These are phyloP conservation scores for Gloeopeniophorella convolvens DNA, from an alignment of 768 basidiomycete genomes.

Conservation along the genomic window DNA sequence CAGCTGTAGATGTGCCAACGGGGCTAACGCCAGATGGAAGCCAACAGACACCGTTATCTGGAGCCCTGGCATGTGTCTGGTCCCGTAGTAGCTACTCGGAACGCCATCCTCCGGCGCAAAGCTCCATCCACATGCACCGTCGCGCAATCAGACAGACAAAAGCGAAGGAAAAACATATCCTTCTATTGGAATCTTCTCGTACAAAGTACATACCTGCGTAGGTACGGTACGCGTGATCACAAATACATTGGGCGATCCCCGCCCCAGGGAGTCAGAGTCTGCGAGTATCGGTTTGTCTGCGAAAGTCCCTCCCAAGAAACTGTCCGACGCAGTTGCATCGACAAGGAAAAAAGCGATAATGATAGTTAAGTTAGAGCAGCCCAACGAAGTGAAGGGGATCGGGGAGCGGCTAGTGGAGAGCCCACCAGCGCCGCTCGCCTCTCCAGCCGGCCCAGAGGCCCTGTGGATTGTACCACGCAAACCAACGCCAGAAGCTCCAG, in stretches of 20 bases:
- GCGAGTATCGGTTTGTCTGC: not conserved
- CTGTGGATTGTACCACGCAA: slow-evolving; percentile 20
- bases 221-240: not conserved
- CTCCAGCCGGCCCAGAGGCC: slow-evolving; percentile 20
- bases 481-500: slow-evolving; percentile 19
- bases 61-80: not conserved
- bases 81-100: slow-evolving; percentile 9
- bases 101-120: slow-evolving; percentile 9
- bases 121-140: slow-evolving; percentile 9
- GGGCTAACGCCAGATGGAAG: slow-evolving; percentile 15
- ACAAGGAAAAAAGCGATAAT: slow-evolving; percentile 8
- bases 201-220: slow-evolving; percentile 1
- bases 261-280: not conserved
- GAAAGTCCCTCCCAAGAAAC: not conserved
- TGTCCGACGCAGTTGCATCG: too few relatives aligned
- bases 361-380: slow-evolving; percentile 2
- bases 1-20: not conserved
- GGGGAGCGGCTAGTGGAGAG: not conserved
- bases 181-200: slow-evolving; percentile 14
- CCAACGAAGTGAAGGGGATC: not conserved
- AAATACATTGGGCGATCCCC: slow-evolving; percentile 2
- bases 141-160: slow-evolving; percentile 3
- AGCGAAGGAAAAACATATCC: too few relatives aligned
- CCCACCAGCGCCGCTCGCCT: slow-evolving; percentile 16
- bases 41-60: not conserved